Evolutionary conservation across 2,329 filamentous ascomycete genomes (phyloP), one percentile per base, ranked within the genome.

Genomic region (Escovopsis sp.): DNA sequence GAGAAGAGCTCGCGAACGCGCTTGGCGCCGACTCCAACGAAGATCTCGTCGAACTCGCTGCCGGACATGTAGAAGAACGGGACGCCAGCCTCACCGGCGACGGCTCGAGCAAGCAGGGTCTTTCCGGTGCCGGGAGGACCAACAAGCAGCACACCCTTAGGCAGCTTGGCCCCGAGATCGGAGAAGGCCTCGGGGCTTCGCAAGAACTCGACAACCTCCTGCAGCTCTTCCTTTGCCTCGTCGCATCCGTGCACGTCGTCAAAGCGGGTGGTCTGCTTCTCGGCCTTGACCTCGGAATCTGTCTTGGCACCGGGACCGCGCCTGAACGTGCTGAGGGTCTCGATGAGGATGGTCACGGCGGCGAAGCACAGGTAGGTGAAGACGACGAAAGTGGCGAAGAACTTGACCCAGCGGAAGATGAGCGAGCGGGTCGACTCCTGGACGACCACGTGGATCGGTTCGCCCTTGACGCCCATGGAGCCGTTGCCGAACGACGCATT

Each of bases 31-130:
- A 98, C 91, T 58, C 91, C 91, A 33, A 98, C 93, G 56, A 95
- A 98, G 41, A 98, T 82, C 63, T 98, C 91, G 56, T 98, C 91
- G 58, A 98, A 98, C 61, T 98, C 91, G 45, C 86, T 94, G 40
- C 91, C 91, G 56, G 91, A 98, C 89, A 98, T 96, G 73, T 95
- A 98, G 72, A 96, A 98, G 72, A 98, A 98, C 1, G 91, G 91
- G 15, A 98, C 91, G 43, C 89, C 91, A 42, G 91, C 88, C 67
- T 98, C 91, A 41, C 91, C 91, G 39, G 91, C 91, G 47, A 98
- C 91, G 43, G 91, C 93, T 55, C 91, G 82, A 48, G 91, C 91
- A 47, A 98, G 75, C 35, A 98, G 75, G 11, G 91, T 98, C 67
- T 98, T 98, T 66, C 91, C 91, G 47, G 91, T 98, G 67, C 91